A percentile compares a stretch with the other conserved stretches of the same genome.
Evolutionary conservation across 148 eudicot genomes (phyloP).

Genomic region (Fagopyrum homotropicum): DNA sequence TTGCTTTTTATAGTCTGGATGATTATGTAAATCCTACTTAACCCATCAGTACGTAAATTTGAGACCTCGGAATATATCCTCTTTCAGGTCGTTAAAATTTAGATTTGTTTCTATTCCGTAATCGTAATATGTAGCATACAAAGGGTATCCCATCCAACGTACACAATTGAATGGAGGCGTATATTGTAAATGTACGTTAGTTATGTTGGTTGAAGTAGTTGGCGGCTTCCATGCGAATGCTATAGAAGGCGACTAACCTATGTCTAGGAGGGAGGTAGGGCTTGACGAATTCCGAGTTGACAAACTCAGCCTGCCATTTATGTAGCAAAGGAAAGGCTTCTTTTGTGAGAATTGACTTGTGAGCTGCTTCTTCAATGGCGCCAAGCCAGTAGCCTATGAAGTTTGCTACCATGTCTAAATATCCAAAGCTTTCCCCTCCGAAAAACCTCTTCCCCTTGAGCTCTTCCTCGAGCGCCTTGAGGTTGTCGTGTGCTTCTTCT

Average conservation of each 20-base stretch:
- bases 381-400: neutral
- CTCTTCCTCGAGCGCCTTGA: conserved; percentile 20
- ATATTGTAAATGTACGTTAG: neutral
- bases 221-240: conserved; percentile 6
- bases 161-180: too few relatives aligned
- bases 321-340: neutral
- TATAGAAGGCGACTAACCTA: conserved; percentile 3
- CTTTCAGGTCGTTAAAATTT: too few relatives aligned
- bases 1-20: too few relatives aligned
- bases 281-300: neutral
- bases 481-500: conserved; percentile 10
- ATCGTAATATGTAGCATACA: too few relatives aligned
- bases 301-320: conserved; percentile 5
- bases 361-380: conserved; percentile 14
- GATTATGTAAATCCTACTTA: too few relatives aligned
- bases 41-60: too few relatives aligned
- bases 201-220: neutral
- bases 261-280: neutral
- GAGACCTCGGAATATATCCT: too few relatives aligned
- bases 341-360: conserved; percentile 2
- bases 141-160: too few relatives aligned
- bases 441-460: conserved; percentile 20
- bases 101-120: too few relatives aligned
- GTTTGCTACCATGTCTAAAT: conserved; percentile 22
- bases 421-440: conserved; percentile 23